Evolutionary conservation across 176 grass and related monocot species (phyloP).

Genomic region (Elymus sibiricus): DNA sequence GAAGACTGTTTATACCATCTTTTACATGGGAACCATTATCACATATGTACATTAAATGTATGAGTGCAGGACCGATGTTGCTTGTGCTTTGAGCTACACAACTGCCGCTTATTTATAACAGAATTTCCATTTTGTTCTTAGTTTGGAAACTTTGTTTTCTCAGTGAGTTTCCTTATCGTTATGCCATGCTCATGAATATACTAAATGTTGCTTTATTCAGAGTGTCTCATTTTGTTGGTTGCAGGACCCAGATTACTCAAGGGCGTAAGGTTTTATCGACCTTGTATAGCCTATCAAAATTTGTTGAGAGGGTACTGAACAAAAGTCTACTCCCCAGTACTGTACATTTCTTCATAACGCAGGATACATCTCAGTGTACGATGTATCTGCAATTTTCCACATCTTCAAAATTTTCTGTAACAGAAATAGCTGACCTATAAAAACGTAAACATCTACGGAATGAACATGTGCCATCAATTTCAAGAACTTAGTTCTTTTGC

Average conservation of each 20-base stretch:
- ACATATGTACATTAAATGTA: background rate
- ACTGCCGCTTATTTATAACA: background rate
- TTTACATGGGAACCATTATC: background rate
- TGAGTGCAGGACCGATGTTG: background rate
- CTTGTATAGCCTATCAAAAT: constrained; percentile 77
- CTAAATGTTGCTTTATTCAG: constrained; percentile 5
- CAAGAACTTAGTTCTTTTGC: background rate
- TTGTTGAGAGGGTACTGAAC: constrained; percentile 79
- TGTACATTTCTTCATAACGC: background rate
- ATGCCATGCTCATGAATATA: constrained; percentile 1
- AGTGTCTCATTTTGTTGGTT: constrained; percentile 39
- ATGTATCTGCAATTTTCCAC: background rate
- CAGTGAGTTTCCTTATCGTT: background rate
- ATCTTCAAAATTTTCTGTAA: background rate
- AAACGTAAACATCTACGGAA: background rate
- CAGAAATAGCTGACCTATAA: constrained; percentile 12
- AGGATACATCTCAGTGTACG: background rate
- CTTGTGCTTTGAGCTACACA: background rate
- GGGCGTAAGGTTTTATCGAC: constrained; percentile 80
- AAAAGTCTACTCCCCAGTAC: constrained; percentile 1
- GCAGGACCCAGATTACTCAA: constrained; percentile 90
- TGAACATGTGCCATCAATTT: background rate
- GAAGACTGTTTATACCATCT: background rate
- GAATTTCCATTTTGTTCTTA: constrained; percentile 13
- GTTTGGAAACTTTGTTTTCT: constrained; percentile 3